Conservation (phyloP, 179 eudicot genomes). For the Beta lomatogona region DNA sequence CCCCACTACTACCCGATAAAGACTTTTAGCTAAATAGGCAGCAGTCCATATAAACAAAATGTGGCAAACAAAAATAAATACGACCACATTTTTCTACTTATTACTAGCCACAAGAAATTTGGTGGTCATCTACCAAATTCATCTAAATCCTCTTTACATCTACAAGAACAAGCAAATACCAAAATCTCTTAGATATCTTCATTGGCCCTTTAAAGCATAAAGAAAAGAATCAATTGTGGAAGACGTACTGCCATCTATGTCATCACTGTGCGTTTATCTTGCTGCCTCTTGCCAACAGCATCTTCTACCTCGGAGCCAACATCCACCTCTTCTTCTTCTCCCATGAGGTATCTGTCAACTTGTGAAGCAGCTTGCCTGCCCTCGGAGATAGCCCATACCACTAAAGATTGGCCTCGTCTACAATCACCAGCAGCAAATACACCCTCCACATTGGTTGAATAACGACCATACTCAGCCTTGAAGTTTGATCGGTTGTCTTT, state of each 20-base stretch:
- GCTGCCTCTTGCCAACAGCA: constrained; percentile 27
- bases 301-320: constrained; percentile 22
- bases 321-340: constrained; percentile 40
- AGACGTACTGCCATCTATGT: not conserved
- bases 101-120: constrained; percentile 28
- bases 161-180: not conserved
- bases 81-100: constrained; percentile 29
- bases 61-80: constrained; percentile 29
- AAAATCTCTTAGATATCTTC: constrained; percentile 2
- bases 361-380: constrained; percentile 90
- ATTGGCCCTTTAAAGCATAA: not conserved
- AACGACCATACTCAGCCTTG: constrained; percentile 93
- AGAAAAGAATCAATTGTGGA: not conserved
- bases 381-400: constrained; percentile 97
- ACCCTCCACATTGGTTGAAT: constrained; percentile 84
- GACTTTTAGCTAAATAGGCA: constrained; percentile 26
- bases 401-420: constrained; percentile 90
- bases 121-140: constrained; percentile 23
- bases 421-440: constrained; percentile 98
- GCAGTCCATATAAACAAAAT: constrained; percentile 34
- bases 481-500: constrained; percentile 76
- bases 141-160: constrained; percentile 14
- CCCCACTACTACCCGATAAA: constrained; percentile 8
- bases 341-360: constrained; percentile 71
- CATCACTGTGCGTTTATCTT: constrained; percentile 34